Base-by-base conservation (phyloP, 345 rosid genomes). In the Cochlearia excelsa region DNA sequence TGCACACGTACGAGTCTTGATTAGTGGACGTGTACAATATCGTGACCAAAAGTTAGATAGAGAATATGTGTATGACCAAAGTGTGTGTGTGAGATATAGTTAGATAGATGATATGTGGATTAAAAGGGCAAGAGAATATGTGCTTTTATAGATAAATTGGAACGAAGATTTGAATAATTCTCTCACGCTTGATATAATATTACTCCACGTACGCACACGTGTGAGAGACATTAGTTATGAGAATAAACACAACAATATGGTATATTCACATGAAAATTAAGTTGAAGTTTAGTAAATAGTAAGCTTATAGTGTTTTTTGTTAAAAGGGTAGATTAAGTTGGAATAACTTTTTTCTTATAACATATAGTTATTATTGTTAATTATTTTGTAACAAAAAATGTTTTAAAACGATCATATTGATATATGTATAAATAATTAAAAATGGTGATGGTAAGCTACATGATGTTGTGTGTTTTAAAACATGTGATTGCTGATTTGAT, bases 391-490 rank as follows among this genome's bases (percentile, higher is more conserved):
- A 16, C 23, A 16, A 16, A 16, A 16, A 16, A 16, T 16, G 23
- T 16, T 16, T 16, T 16, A 16, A 16, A 16, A 16, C 23, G 23
- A 16, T 16, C 23, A 16, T 16, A 16, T 16, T 16, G 23, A 16
- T 16, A 16, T 16, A 16, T 16, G 23, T 16, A 16, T 16, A 16
- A 16, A 16, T 16, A 16, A 16, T 16, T 16, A 16, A 16, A 0
- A 16, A 44, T 37, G 31, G 66, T 68, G 38, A 31, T 54, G 69
- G 49, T 49, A 39, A 48, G 58, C 42, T 49, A 63, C 64, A 63
- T 63, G 74, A 70, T 57, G 74, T 50, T 63, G 31, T 70, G 74
- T 70, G 65, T 16, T 46, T 26, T 41, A 7, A 30, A 63, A 63
- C 65, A 70, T 57, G 60, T 57, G 65, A 70, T 6, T 63, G 49